Evolutionary conservation across 495 filamentous ascomycete genomes (phyloP).

Genomic region (Poronia punctata): DNA sequence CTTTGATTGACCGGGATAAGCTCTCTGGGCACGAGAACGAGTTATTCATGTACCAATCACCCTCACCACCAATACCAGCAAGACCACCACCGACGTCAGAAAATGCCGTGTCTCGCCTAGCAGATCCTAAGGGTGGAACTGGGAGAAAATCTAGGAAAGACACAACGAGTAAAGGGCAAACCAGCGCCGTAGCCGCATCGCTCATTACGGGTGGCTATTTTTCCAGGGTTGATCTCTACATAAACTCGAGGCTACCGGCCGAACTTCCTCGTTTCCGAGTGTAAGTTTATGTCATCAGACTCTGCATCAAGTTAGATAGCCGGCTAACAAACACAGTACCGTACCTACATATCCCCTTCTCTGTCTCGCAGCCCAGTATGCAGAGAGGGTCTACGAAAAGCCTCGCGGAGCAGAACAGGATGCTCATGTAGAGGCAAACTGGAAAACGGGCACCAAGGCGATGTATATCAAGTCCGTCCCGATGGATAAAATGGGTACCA

Average conservation of each 20-base stretch:
- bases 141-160: constrained; percentile 24
- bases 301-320: neutral
- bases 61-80: constrained; percentile 24
- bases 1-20: constrained; percentile 59
- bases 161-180: constrained; percentile 27
- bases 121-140: constrained; percentile 13
- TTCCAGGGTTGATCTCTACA: constrained; percentile 68
- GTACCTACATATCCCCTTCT: constrained; percentile 64
- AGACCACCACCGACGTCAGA: neutral
- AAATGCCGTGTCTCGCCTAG: constrained; percentile 3
- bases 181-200: constrained; percentile 31
- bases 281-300: constrained; percentile 45
- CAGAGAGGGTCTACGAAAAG: constrained; percentile 60
- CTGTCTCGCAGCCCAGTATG: constrained; percentile 67
- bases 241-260: constrained; percentile 68
- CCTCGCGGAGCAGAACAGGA: constrained; percentile 52
- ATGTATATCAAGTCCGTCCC: constrained; percentile 76
- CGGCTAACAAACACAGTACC: constrained; percentile 40
- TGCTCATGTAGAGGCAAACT: constrained; percentile 60
- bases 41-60: constrained; percentile 38
- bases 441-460: constrained; percentile 66
- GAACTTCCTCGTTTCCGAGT: constrained; percentile 57
- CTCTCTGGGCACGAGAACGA: constrained; percentile 58
- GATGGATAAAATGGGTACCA: constrained; percentile 65
- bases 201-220: constrained; percentile 53